Evolutionary conservation across 192 early-diverging fungal genomes (phyloP), one percentile per base, ranked within the genome.

Genomic region (Funneliformis geosporum): DNA sequence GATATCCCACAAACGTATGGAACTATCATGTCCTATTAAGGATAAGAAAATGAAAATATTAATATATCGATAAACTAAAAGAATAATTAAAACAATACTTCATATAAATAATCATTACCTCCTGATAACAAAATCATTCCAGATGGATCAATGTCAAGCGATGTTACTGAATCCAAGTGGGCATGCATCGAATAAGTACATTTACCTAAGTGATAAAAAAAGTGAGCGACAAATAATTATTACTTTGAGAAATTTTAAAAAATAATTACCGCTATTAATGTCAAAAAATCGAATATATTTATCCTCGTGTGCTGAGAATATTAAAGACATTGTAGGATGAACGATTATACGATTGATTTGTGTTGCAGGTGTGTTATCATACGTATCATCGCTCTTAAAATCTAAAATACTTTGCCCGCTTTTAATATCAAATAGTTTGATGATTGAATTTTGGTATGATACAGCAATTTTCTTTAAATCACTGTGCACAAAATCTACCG

Each of bases 301-400:
- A 80, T 96, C 94, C 74, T 96, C 94, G 77, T 93, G 90, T 21
- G 89, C 94, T 8, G 93, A 87, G n/a, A 95, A 87, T 12, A 93
- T 79, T 16, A 95, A 62, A 8, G 93, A 89, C 69, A 93, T 72
- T 1, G 90, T 93, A 21, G 95, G 93, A 82, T 96, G 95, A 12
- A 83, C 77, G 18, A 93, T 80, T 28, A 95, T 81, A 70, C 85
- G 84, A 85, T 96, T 96, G 81, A 95, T 94, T 82, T 95, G 95
- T n/a, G 93, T 91, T 2, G 65, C 75, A 5, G 82, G 33, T 4
- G 91, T 89, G 69, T 85, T 85, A 81, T 95, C 93, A 86, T 85
- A 94, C 16, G 84, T 88, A 42, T 88, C 87, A 59, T 88, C 79
- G 76, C 90, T 88, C 76, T 87, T 83, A 23, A 92, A 88, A 0